Evolutionary conservation across 768 basidiomycete species (phyloP), one percentile per base, ranked within the genome.

Genomic region (Pulveroboletus ravenelii): DNA sequence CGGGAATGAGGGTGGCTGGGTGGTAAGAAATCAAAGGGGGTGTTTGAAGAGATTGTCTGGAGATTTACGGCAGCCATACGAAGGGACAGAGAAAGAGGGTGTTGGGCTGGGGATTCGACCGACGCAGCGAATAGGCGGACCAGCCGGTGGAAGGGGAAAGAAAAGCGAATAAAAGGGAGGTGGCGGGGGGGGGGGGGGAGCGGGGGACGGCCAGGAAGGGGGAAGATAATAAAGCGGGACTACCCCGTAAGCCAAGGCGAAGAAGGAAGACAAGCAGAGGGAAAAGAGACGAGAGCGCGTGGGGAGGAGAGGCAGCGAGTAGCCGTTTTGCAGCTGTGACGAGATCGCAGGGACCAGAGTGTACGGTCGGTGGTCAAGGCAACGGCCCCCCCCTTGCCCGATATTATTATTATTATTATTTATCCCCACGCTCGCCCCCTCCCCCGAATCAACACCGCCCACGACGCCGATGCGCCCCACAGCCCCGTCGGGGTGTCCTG

Each of bases 41-140:
- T 71, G 67, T 73, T 78, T 56, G 79, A 71, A 55, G 84, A 74
- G 77, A 86, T 81, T 71, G 84, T 78, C 68, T 87, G 84, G 58
- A 86, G 76, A 69, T 84, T 85, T 69, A 85, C 80, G 62, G 85
- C 81, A 71, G 85, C 79, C 84, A 88, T 87, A 51, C 52, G 62
- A 59, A 23, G 34, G 63, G 53, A 44, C 52, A 45, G 48, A 66
- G 65, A 74, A 63, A 57, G 74, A 72, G 59, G 66, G 74, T 69
- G 70, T 58, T 54, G 60, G 62, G 63, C 61, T 55, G 67, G 56
- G 58, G 66, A 67, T 30, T 53, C 45, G 45, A 56, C 55, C 58
- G 58, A 66, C 63, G 42, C 66, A 70, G 65, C 61, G 56, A 62
- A 60, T 29, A 45, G 59, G 72, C 81, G 81, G 83, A 69, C 83